Base-by-base conservation (phyloP, 1,284 basidiomycete genomes). In the Ganoderma sinense region DNA sequence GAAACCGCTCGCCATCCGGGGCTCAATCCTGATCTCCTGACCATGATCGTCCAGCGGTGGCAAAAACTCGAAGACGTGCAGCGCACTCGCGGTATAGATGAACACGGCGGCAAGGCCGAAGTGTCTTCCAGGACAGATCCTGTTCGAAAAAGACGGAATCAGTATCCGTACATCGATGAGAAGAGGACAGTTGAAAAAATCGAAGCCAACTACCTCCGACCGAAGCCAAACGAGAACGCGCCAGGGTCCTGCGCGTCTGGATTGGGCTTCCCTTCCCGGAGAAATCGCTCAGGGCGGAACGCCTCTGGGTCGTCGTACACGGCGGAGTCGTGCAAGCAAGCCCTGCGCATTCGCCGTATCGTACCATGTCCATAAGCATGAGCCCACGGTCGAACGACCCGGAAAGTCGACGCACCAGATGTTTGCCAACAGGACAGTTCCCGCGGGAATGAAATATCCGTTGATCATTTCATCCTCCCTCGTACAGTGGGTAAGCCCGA, bases 181-280 rank as follows among this genome's bases (percentile, higher is more conserved):
- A 41, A 18, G n/a, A n/a, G n/a, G n/a, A n/a, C n/a, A n/a, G n/a
- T 18, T 41, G 36, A 11, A 39, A 39, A 11, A 13, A n/a, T 11
- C 20, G 14, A 1, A 31, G 60, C 16, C n/a, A 48, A 66, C 4
- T n/a, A 66, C 69, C 71, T 70, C 43, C 75, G 55, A 3, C 72
- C 72, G 51, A 66, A 74, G 1, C 76, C 75, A 56, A 85, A 77
- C 26, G 40, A 26, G 68, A 70, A 62, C 18, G 41, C 23, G 55
- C 39, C 56, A 2, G 73, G 71, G 36, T 69, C 69, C 8, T 51
- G 65, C 1, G 68, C 67, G n/a, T 48, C 60, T 0, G 62, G 61
- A 39, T 69, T 62, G 0, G 74, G 66, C 43, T 65, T 33, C 5
- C 71, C 69, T 11, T 73, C 68, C 11, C 59, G 51, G 10, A 73